Evolutionary conservation across 106 monocot genomes (phyloP).

Genomic region (Phalaenopsis aphrodite): DNA sequence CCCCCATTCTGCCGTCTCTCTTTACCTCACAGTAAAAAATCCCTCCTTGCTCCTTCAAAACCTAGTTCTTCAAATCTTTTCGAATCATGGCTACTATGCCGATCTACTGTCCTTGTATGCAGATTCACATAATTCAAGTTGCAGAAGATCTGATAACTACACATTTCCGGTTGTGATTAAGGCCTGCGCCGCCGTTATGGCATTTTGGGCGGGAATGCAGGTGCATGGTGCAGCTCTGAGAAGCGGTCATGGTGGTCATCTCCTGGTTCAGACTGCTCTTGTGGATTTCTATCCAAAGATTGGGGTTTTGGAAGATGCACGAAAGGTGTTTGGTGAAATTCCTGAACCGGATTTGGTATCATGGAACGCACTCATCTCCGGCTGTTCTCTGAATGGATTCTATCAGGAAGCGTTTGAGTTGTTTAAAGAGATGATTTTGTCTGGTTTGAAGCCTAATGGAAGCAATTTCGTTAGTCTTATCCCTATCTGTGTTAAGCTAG

Average conservation of each 20-base stretch:
- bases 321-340: slow-evolving; percentile 53
- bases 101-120: slow-evolving; percentile 32
- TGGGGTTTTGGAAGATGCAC: slow-evolving; percentile 17
- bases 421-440: slow-evolving; percentile 23
- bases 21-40: slow-evolving; percentile 6
- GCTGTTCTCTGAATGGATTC: slow-evolving; percentile 35
- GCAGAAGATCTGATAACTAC: slow-evolving; percentile 30
- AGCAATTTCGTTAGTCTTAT: slow-evolving; percentile 42
- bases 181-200: slow-evolving; percentile 30
- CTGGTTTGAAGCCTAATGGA: slow-evolving; percentile 29
- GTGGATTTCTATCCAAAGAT: slow-evolving; percentile 58
- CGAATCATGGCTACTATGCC: slow-evolving; percentile 28
- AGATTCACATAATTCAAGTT: slow-evolving; percentile 1
- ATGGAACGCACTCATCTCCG: slow-evolving; percentile 59
- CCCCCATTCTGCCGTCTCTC: slow-evolving; percentile 10
- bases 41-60: slow-evolving; percentile 37
- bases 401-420: slow-evolving; percentile 22
- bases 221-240: slow-evolving; percentile 38
- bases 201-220: slow-evolving; percentile 21
- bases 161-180: slow-evolving; percentile 64
- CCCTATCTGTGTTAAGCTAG: slow-evolving; percentile 7
- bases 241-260: slow-evolving; percentile 29
- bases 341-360: slow-evolving; percentile 43
- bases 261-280: slow-evolving; percentile 45
- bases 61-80: slow-evolving; percentile 32